phyloP scores from a whole-genome alignment of 164 flowering plant genomes.

The Vitis labrusca region DNA sequence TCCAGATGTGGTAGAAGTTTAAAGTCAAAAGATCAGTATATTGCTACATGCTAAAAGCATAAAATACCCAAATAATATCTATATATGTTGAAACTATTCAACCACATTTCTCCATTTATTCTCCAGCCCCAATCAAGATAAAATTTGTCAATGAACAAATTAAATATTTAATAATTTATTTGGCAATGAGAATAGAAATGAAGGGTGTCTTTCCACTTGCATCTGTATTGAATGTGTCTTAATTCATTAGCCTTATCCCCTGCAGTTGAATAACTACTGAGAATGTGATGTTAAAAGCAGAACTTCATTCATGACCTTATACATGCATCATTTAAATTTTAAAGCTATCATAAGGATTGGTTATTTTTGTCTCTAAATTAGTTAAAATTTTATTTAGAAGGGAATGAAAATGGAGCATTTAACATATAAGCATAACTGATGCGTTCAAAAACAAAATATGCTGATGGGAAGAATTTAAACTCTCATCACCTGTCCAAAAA shows the following conservation, averaged over 20 bases:
- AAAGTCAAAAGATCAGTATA: too few relatives aligned
- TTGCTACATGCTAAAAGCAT: too few relatives aligned
- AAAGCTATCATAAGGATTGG: neutral
- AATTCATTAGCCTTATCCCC: neutral
- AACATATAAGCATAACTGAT: neutral
- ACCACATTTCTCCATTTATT: neutral
- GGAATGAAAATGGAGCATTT: neutral
- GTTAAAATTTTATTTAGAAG: neutral
- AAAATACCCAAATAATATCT: too few relatives aligned
- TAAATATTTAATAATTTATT: neutral
- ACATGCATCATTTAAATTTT: neutral
- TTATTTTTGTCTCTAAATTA: neutral
- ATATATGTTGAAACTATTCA: neutral
- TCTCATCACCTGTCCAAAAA: conserved; percentile 70
- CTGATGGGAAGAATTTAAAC: neutral
- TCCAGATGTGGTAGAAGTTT: neutral
- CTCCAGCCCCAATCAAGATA: neutral
- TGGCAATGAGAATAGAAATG: neutral
- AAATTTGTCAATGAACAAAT: neutral
- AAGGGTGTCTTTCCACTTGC: neutral
- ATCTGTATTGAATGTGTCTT: neutral
- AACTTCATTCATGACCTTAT: neutral
- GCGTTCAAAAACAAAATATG: neutral
- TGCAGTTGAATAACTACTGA: neutral
- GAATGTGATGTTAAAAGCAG: neutral